Conservation (phyloP, 306 rosid species). For the Boehmeria nivea region DNA sequence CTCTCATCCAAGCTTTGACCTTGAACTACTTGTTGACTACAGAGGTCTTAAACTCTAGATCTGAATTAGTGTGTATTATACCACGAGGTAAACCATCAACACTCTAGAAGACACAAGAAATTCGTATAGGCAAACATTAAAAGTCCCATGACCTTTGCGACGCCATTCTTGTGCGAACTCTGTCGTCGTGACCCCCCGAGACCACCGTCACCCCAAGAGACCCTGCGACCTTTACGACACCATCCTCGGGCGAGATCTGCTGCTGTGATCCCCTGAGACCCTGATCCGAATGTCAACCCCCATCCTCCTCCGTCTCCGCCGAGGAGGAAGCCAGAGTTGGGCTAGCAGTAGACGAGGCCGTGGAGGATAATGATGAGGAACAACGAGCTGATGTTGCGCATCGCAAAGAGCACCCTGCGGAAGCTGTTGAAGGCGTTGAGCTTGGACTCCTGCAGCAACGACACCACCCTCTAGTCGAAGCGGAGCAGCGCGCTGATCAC, state of each 20-base stretch:
- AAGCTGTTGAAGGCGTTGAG: constrained; percentile 92
- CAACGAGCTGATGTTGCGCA: constrained; percentile 96
- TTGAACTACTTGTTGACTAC: too few species aligned
- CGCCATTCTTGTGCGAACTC: too few species aligned
- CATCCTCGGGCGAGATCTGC: constrained; percentile 82
- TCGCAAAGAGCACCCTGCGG: constrained; percentile 91
- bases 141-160: too few species aligned
- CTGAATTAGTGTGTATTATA: too few species aligned
- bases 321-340: constrained; percentile 50
- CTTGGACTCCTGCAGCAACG: constrained; percentile 75
- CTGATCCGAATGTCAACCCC: constrained; percentile 78
- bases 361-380: constrained; percentile 65
- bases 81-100: too few species aligned
- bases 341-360: constrained; percentile 77
- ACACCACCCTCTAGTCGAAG: constrained; percentile 82
- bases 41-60: too few species aligned
- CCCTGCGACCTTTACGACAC: constrained; percentile 66
- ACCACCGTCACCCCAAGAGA: too few species aligned
- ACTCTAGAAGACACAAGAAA: too few species aligned
- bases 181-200: constrained; percentile 42
- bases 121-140: too few species aligned
- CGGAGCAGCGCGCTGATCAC: constrained; percentile 41
- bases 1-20: too few species aligned
- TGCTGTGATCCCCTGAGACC: constrained; percentile 73
- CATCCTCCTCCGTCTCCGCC: constrained; percentile 45